A percentile compares a stretch with the other conserved stretches of the same genome.
Conservation (phyloP, 805 yeast genomes). For the Candida xiaguanensis region DNA sequence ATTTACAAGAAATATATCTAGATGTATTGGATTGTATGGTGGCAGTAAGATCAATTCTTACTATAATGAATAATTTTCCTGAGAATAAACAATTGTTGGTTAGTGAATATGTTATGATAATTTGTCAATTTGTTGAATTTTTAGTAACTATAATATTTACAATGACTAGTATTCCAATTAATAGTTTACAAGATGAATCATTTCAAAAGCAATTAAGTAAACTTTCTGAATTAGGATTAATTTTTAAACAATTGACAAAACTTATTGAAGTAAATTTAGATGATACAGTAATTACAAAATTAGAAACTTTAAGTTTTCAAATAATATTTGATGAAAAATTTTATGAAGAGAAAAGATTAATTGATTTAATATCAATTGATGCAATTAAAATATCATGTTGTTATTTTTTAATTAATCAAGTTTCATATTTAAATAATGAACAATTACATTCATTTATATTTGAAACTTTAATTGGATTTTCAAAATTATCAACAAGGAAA, state of each 20-base stretch:
- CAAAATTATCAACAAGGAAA: conserved; percentile 46
- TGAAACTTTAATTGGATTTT: conserved; percentile 54
- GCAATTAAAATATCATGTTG: conserved; percentile 24
- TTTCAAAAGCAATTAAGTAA: not conserved
- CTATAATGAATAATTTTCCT: conserved; percentile 27
- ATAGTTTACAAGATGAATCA: not conserved
- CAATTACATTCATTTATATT: conserved; percentile 61
- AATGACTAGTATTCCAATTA: not conserved
- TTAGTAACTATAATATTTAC: conserved; percentile 11
- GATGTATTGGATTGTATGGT: not conserved
- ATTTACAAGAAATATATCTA: not conserved
- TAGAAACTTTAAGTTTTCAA: conserved; percentile 50
- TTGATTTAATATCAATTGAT: conserved; percentile 19
- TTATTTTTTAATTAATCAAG: conserved; percentile 28
- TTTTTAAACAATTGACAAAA: conserved; percentile 5
- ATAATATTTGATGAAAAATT: conserved; percentile 38
- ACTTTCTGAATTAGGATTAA: conserved; percentile 1
- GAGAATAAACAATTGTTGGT: conserved; percentile 42
- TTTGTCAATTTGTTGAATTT: conserved; percentile 37
- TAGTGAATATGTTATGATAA: conserved; percentile 41
- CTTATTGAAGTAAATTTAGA: conserved; percentile 18
- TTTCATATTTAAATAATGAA: conserved; percentile 31
- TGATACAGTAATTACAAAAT: conserved; percentile 52
- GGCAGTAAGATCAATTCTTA: conserved; percentile 31
- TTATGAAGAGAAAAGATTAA: conserved; percentile 17